Conservation (phyloP, 352 stramenopile species). For the Phytophthora rubi region DNA sequence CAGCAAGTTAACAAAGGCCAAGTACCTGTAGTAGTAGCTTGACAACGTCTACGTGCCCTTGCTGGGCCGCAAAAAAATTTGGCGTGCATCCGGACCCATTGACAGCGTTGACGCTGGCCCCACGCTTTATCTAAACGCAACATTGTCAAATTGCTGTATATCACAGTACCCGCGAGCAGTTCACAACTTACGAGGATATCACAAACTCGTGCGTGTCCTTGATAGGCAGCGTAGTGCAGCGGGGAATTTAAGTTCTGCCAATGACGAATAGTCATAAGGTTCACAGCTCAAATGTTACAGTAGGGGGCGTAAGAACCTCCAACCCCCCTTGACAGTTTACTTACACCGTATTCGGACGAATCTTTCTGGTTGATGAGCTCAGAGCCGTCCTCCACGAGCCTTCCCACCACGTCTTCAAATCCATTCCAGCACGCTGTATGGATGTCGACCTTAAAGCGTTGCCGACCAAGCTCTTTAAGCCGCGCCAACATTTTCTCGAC, state of each 20-base stretch:
- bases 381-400: conserved; percentile 45
- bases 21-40: conserved; percentile 59
- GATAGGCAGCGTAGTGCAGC: conserved; percentile 83
- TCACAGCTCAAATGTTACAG: too few species aligned
- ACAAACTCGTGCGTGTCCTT: conserved; percentile 56
- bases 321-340: not conserved
- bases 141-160: not conserved
- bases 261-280: not conserved
- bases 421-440: conserved; percentile 68
- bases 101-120: conserved; percentile 61
- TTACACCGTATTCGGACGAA: conserved; percentile 61
- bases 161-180: not conserved
- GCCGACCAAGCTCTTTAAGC: conserved; percentile 57
- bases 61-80: conserved; percentile 75
- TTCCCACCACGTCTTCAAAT: conserved; percentile 46
- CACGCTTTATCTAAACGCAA: conserved; percentile 40
- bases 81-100: conserved; percentile 70
- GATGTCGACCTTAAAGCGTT: conserved; percentile 74
- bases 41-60: conserved; percentile 53
- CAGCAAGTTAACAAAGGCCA: not conserved
- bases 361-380: conserved; percentile 57
- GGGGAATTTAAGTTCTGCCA: conserved; percentile 61
- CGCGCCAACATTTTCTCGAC: conserved; percentile 58
- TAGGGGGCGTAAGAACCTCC: too few species aligned
- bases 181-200: conserved; percentile 43